Conservation (phyloP, 805 yeast genomes). For the Metschnikowia picachoensis region DNA sequence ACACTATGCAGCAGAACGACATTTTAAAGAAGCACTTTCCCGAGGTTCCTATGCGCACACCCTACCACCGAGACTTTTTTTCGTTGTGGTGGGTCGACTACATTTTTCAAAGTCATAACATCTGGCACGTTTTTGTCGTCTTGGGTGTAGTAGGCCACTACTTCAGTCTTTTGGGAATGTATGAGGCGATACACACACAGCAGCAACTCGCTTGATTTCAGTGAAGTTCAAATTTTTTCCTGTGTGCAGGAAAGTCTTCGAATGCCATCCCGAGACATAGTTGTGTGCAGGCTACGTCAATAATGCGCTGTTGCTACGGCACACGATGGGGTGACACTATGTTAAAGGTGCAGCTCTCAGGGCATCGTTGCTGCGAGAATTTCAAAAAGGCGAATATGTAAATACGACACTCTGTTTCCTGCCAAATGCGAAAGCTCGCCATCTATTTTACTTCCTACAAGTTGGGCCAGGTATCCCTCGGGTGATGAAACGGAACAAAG, state of each 20-base stretch:
- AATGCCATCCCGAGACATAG: not conserved
- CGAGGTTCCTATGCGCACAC: conserved; percentile 28
- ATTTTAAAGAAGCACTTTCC: conserved; percentile 39
- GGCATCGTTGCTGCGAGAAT: no score
- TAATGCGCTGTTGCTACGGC: not conserved
- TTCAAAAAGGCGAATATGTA: no score
- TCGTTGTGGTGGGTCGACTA: conserved; percentile 87
- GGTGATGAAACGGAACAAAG: no score
- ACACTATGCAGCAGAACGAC: conserved; percentile 19
- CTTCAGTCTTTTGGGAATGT: conserved; percentile 70
- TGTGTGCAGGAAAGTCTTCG: not conserved
- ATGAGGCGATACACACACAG: conserved; percentile 31
- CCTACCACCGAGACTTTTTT: conserved; percentile 36
- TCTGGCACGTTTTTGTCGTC: conserved; percentile 92
- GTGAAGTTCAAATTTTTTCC: not conserved
- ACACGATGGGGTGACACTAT: no score
- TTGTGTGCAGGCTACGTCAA: not conserved
- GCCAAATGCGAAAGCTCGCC: no score
- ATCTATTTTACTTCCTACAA: no score
- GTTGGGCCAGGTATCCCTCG: no score
- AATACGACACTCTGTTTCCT: no score
- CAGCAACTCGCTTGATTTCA: not conserved
- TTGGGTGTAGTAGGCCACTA: conserved; percentile 91
- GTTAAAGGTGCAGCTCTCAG: no score
- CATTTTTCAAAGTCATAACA: conserved; percentile 72